Base-by-base conservation (phyloP, 2,329 filamentous ascomycete genomes). In the Tolypocladium amazonense region DNA sequence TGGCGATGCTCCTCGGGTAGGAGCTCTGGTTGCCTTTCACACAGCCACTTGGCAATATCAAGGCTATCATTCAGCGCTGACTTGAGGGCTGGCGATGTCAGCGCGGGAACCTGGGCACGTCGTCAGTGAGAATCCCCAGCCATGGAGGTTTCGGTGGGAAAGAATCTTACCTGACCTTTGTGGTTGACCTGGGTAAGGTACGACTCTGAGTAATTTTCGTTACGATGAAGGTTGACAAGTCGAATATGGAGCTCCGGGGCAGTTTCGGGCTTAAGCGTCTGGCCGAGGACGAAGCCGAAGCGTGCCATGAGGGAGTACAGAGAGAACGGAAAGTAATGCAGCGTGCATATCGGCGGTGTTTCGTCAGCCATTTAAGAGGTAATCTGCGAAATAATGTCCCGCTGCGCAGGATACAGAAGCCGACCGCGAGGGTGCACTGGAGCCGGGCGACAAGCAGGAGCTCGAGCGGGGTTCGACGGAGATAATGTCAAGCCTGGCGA, bases 281-380 rank as follows among this genome's bases (percentile, higher is more conserved):
- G 59, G 5, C 67, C 69, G 12, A 71, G 61, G 20, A 65, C 66
- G 27, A 71, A 64, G 27, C 63, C 66, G 60, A 71, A 70, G 20
- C 67, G 67, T n/a, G 65, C 65, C 65, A 70, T 68, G 23, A 71
- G 63, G 11, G 70, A 71, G 57, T 72, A 71, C 15, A 71, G 60
- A 3, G 68, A 71, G 58, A 68, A 71, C 6, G 67, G 66, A 23
- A 66, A 72, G 60, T 67, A 69, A 56, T 71, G 65, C 57, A 72
- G 64, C 38, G 65, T 70, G 56, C 67, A 69, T n/a, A 63, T 55
- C 23, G 61, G 60, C 15, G 25, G 33, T 23, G 38, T 33, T 20
- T 58, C 30, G 35, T 62, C 62, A 20, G 61, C 58, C 62, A 65
- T 67, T 5, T 18, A 2, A 5, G 50, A 11, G 50, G 20, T 1